Evolutionary conservation across 805 yeast genomes (phyloP), one percentile per base, ranked within the genome.

Genomic region (Wickerhamiella alocasiicola): DNA sequence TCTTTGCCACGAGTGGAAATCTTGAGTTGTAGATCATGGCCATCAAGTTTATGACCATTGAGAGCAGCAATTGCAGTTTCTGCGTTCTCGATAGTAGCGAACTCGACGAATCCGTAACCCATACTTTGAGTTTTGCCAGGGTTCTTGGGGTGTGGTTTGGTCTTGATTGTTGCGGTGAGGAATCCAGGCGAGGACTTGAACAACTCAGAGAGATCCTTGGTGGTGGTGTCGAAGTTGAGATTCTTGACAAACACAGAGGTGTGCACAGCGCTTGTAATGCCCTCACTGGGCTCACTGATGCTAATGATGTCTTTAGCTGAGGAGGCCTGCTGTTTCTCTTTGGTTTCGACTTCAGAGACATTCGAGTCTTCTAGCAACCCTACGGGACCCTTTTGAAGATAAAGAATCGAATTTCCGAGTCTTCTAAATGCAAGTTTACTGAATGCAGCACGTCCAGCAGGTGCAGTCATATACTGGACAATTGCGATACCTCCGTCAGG

Each of bases 81-180:
- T 0, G 98, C 98, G 53, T 80, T 76, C 29, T 76, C 82, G 49
- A 72, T 74, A 1, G 87, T 73, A 50, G 66, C 74, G 61, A 84
- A 91, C 61, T 91, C 98, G 11, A 74, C 95, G 63, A 91, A 91
- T 1, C 98, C 98, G 55, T 85, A 91, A 16, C 98, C 98, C 98
- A 91, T 91, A 52, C 95, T 84, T 45, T 76, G 68, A n/a, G 67
- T 62, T 43, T 71, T 71, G 9, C 77, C 79, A 2, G 71, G 55
- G 45, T 74, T 71, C 60, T 76, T 82, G 27, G 94, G 74, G 62
- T 88, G 94, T 1, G 95, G 87, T 57, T 87, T 88, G 20, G 80
- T 80, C 55, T 83, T 83, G 41, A 91, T 80, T 18, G 77, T 75
- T 2, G 94, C 94, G 36, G 78, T 68, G 11, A 79, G 72, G 57